Percentiles rank a stretch among this genome's conserved stretches.
These are phyloP conservation scores for Umbelopsis sp. DNA, from an alignment of 192 early-diverging fungal genomes.

Conservation along the genomic window DNA sequence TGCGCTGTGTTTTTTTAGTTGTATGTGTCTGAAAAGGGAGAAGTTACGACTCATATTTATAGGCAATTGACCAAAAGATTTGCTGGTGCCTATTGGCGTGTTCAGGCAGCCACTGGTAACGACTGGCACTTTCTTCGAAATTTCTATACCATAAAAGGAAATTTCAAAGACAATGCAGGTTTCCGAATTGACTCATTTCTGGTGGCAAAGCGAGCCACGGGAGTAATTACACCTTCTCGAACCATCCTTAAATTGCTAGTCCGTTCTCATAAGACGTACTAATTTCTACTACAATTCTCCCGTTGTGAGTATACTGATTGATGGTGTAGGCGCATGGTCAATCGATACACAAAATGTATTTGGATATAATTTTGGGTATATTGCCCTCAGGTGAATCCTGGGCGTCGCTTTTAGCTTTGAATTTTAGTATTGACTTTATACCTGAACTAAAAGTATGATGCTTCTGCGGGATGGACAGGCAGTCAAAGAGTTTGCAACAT, in stretches of 20 bases:
- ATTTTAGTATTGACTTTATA: too few species aligned
- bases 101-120: not conserved
- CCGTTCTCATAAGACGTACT: not conserved
- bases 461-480: too few species aligned
- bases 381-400: too few species aligned
- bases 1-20: not conserved
- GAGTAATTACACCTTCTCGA: slow-evolving; percentile 7
- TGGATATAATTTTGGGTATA: too few species aligned
- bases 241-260: slow-evolving; percentile 8
- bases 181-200: slow-evolving; percentile 19
- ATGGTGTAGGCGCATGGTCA: too few species aligned
- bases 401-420: too few species aligned
- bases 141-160: slow-evolving; percentile 23
- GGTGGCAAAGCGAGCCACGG: not conserved
- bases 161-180: not conserved
- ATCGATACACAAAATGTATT: too few species aligned
- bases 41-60: not conserved
- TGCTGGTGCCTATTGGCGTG: too few species aligned
- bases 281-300: not conserved
- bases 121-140: slow-evolving; percentile 18
- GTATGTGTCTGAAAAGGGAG: too few species aligned
- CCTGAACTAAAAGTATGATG: too few species aligned
- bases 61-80: not conserved
- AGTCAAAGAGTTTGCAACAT: too few species aligned
- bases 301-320: too few species aligned